Conservation (phyloP, 805 yeast genomes). For the Candida endomychidarum region DNA sequence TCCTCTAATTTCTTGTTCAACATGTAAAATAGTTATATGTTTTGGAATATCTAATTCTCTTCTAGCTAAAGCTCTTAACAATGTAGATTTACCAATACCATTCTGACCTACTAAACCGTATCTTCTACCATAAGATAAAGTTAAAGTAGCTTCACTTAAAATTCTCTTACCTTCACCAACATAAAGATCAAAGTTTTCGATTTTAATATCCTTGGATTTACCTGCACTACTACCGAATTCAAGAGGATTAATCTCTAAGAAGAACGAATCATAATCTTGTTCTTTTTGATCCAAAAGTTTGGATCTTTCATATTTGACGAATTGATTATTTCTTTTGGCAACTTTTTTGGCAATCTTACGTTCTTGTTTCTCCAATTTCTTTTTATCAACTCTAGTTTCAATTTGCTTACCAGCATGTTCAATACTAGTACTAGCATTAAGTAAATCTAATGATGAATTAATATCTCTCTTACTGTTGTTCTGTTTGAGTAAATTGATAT, state of each 20-base stretch:
- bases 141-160: conserved; percentile 79
- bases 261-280: conserved; percentile 91
- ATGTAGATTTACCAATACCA: conserved; percentile 99
- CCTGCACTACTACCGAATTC: conserved; percentile 84
- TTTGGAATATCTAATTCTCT: conserved; percentile 94
- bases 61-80: conserved; percentile 85
- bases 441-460: conserved; percentile 70
- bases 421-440: conserved; percentile 79
- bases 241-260: conserved; percentile 91
- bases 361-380: conserved; percentile 96
- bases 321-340: conserved; percentile 82
- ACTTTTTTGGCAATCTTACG: conserved; percentile 95
- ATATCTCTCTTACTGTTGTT: conserved; percentile 67
- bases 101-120: conserved; percentile 98
- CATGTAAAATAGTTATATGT: conserved; percentile 93
- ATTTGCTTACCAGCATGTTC: conserved; percentile 89
- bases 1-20: conserved; percentile 95
- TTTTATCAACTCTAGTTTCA: conserved; percentile 93
- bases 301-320: conserved; percentile 92
- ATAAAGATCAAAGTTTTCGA: conserved; percentile 89
- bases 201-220: conserved; percentile 92
- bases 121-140: conserved; percentile 88
- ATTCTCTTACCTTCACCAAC: conserved; percentile 97
- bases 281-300: conserved; percentile 67
- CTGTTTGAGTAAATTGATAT: conserved; percentile 62